Evolutionary conservation across 2,329 filamentous ascomycete genomes (phyloP).

Genomic region (Scytalidium sp.): DNA sequence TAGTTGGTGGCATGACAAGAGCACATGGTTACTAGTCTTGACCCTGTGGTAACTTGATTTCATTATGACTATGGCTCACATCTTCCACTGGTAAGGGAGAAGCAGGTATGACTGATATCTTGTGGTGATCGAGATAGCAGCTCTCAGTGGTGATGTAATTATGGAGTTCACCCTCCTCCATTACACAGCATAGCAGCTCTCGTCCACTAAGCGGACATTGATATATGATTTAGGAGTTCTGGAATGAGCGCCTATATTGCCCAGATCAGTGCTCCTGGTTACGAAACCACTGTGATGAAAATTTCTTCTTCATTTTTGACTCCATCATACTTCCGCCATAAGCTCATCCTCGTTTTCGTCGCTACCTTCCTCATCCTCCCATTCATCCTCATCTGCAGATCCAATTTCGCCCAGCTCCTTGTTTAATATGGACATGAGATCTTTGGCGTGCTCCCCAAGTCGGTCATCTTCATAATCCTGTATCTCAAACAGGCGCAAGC

Average conservation of each 20-base stretch:
- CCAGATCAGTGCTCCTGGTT: neutral
- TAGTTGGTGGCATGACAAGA: neutral
- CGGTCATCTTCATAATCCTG: slow-evolving; percentile 85
- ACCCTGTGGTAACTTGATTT: too few species aligned
- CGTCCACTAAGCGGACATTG: too few species aligned
- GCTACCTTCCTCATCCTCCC: slow-evolving; percentile 41
- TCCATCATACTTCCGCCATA: slow-evolving; percentile 48
- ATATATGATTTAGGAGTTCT: too few species aligned
- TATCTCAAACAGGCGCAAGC: slow-evolving; percentile 72
- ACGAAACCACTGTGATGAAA: neutral
- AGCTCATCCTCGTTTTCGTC: slow-evolving; percentile 40
- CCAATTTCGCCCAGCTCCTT: slow-evolving; percentile 62
- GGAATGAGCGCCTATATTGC: neutral
- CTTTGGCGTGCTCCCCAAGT: slow-evolving; percentile 70
- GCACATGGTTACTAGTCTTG: too few species aligned
- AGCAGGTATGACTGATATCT: too few species aligned
- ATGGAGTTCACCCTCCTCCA: too few species aligned
- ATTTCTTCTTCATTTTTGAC: neutral
- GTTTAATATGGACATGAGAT: slow-evolving; percentile 64
- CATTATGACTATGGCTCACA: too few species aligned
- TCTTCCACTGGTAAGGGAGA: too few species aligned
- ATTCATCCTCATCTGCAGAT: slow-evolving; percentile 51
- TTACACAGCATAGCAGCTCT: too few species aligned
- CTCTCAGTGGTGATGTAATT: too few species aligned
- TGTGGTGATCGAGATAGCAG: too few species aligned